A percentile compares a stretch with the other conserved stretches of the same genome.
phyloP scores from a whole-genome alignment of 2,329 filamentous ascomycete genomes.

The Fusarium keratoplasticum region DNA sequence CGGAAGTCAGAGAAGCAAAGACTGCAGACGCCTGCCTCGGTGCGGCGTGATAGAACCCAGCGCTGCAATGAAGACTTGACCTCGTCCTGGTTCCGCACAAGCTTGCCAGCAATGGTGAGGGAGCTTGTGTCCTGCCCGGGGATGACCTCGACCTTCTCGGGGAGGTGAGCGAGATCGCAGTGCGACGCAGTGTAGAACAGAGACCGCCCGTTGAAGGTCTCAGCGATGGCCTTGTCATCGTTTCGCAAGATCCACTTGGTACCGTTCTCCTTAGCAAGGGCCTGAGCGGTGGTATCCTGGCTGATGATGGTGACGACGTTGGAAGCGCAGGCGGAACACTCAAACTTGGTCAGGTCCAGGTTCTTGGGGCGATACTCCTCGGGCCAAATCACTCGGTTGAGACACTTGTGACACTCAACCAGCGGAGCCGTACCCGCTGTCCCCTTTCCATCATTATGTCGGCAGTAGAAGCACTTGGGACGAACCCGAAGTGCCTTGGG shows the following conservation, averaged over 20 bases:
- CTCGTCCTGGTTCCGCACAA: constrained; percentile 54
- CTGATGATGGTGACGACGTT: constrained; percentile 51
- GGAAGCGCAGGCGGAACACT: constrained; percentile 55
- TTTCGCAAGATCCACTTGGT: constrained; percentile 58
- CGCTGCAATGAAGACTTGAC: constrained; percentile 50
- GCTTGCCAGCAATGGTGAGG: constrained; percentile 54
- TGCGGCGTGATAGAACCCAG: constrained; percentile 53
- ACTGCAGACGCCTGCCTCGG: constrained; percentile 55
- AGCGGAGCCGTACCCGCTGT: constrained; percentile 48
- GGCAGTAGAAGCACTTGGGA: constrained; percentile 63
- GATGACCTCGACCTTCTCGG: constrained; percentile 53
- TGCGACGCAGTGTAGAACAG: constrained; percentile 53
- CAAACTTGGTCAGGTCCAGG: constrained; percentile 49
- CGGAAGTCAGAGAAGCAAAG: constrained; percentile 58
- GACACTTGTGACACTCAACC: constrained; percentile 59
- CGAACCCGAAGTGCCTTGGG: constrained; percentile 54
- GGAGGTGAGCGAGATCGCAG: constrained; percentile 48
- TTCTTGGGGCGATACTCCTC: constrained; percentile 53
- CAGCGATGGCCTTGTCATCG: constrained; percentile 47
- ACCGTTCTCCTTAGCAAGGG: constrained; percentile 56
- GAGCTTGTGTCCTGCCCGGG: constrained; percentile 30
- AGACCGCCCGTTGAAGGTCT: constrained; percentile 54
- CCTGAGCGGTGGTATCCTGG: constrained; percentile 51
- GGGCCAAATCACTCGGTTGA: constrained; percentile 61
- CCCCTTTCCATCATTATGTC: constrained; percentile 38